phyloP scores from a whole-genome alignment of 1,284 basidiomycete genomes.

The Rhizoctonia solani region DNA sequence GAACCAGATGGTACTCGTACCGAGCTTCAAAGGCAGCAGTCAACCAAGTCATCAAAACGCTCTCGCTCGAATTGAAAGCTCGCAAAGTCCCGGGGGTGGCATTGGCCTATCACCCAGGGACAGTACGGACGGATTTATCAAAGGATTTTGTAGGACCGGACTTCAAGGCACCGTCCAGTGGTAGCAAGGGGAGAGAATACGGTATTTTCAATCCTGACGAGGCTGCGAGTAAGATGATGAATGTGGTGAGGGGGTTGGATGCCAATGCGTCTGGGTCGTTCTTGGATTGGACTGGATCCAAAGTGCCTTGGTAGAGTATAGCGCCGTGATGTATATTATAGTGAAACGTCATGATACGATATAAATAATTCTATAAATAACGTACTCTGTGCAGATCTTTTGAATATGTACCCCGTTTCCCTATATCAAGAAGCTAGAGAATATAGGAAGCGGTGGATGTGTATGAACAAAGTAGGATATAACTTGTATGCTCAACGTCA shows the following conservation, averaged over 20 bases:
- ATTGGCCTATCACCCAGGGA: conserved; percentile 39
- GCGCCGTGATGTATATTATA: neutral
- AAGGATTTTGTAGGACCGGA: conserved; percentile 32
- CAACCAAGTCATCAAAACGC: conserved; percentile 37
- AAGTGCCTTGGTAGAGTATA: conserved; percentile 36
- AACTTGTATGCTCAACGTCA: no score
- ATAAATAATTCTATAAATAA: no score
- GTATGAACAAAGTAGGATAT: no score
- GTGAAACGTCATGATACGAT: no score
- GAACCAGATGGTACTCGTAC: conserved; percentile 38
- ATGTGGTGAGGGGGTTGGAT: conserved; percentile 33
- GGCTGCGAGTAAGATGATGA: conserved; percentile 33
- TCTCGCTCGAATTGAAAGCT: conserved; percentile 34
- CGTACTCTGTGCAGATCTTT: no score
- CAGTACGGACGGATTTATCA: conserved; percentile 35
- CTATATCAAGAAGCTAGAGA: no score
- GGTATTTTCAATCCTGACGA: conserved; percentile 37
- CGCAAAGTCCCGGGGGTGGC: conserved; percentile 35
- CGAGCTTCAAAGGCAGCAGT: conserved; percentile 38
- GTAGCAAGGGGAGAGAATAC: conserved; percentile 18
- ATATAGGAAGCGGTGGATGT: no score
- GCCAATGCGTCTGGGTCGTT: conserved; percentile 34
- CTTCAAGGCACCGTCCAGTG: conserved; percentile 20
- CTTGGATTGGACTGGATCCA: conserved; percentile 34
- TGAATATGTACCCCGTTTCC: no score